phyloP scores from a whole-genome alignment of 306 rosid species.

The Quillaja saponaria region DNA sequence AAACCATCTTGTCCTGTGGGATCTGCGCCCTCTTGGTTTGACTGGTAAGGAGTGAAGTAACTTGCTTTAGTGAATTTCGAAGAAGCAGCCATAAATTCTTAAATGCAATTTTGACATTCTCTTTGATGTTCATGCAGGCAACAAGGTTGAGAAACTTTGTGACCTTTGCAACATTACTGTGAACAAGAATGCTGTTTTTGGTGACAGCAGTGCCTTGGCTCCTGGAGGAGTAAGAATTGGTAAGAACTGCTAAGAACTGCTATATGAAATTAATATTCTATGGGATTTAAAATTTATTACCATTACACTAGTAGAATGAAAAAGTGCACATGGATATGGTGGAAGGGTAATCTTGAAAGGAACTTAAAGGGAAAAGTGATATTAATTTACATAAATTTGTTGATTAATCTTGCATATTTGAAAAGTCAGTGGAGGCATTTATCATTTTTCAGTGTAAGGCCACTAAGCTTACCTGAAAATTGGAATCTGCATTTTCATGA shows the following conservation, averaged over 20 bases:
- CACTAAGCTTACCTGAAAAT: neutral
- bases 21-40: conserved; percentile 95
- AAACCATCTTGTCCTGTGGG: conserved; percentile 98
- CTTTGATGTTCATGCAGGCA: conserved; percentile 55
- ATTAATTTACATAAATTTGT: no score
- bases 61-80: conserved; percentile 6
- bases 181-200: conserved; percentile 95
- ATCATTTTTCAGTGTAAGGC: neutral
- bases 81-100: neutral
- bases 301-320: neutral
- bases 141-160: conserved; percentile 97
- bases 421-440: no score
- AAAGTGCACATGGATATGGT: neutral
- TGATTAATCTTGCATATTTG: no score
- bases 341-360: conserved; percentile 4
- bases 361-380: neutral
- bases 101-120: conserved; percentile 3
- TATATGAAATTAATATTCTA: conserved; percentile 7
- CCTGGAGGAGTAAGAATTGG: conserved; percentile 96
- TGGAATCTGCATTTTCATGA: no score
- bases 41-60: conserved; percentile 54
- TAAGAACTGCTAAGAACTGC: conserved; percentile 56
- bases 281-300: neutral
- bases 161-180: conserved; percentile 87
- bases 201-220: conserved; percentile 98